These are phyloP conservation scores for Leptographium flavum DNA, from an alignment of 2,329 filamentous ascomycete genomes.

Conservation along the genomic window DNA sequence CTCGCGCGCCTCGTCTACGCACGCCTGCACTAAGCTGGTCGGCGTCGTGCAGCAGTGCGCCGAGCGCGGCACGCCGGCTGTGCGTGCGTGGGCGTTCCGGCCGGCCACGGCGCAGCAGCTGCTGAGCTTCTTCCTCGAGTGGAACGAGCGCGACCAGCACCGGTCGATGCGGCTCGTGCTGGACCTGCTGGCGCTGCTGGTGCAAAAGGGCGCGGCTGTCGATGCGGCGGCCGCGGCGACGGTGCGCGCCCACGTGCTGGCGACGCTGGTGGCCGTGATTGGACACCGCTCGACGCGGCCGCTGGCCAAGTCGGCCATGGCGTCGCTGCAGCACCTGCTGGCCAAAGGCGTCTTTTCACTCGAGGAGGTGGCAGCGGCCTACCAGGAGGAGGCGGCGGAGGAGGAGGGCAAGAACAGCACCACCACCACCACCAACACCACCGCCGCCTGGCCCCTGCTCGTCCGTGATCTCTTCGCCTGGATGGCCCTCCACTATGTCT, in stretches of 20 bases:
- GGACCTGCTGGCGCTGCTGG: constrained; percentile 38
- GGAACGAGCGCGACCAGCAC: constrained; percentile 52
- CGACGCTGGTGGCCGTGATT: constrained; percentile 43
- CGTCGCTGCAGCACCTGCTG: constrained; percentile 51
- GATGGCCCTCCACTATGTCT: constrained; percentile 41
- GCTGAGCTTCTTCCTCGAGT: constrained; percentile 50
- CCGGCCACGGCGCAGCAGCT: constrained; percentile 31
- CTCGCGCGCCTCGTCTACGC: constrained; percentile 39
- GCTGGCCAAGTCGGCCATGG: constrained; percentile 55
- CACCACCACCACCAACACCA: constrained; percentile 6
- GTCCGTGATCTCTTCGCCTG: constrained; percentile 28
- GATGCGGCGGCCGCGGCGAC: constrained; percentile 19
- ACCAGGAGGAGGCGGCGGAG: constrained; percentile 18
- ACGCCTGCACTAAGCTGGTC: constrained; percentile 45
- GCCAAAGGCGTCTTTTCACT: constrained; percentile 41
- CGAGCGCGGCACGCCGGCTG: constrained; percentile 20
- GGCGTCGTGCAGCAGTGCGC: constrained; percentile 47
- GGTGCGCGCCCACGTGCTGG: constrained; percentile 31
- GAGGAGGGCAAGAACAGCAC: neutral
- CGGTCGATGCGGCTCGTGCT: constrained; percentile 49
- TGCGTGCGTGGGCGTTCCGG: constrained; percentile 38
- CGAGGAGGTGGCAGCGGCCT: constrained; percentile 28
- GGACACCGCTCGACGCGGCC: constrained; percentile 45
- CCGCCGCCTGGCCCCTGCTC: constrained; percentile 17
- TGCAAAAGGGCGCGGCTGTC: constrained; percentile 32